phyloP scores from a whole-genome alignment of 345 rosid genomes.

The Psidium friedrichsthalianum region DNA sequence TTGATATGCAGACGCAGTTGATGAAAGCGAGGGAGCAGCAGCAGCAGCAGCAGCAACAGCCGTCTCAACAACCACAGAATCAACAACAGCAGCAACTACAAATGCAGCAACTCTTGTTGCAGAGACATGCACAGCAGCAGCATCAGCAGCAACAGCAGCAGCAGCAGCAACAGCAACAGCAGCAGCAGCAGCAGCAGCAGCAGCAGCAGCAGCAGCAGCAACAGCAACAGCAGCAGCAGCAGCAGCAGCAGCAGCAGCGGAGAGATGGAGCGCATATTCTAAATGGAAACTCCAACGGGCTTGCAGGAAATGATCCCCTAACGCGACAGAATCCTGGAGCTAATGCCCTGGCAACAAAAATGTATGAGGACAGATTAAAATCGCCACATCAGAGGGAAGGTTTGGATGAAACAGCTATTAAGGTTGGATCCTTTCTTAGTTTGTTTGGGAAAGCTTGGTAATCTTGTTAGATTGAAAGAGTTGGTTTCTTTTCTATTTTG shows the following conservation, averaged over 20 bases:
- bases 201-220: slow-evolving; percentile 52
- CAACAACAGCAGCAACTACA: slow-evolving; percentile 41
- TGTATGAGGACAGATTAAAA: slow-evolving; percentile 85
- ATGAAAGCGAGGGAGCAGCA: slow-evolving; percentile 32
- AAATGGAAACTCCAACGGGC: slow-evolving; percentile 76
- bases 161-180: slow-evolving; percentile 36
- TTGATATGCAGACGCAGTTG: slow-evolving; percentile 30
- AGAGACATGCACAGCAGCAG: slow-evolving; percentile 41
- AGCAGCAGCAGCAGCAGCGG: slow-evolving; percentile 53
- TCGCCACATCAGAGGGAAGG: slow-evolving; percentile 77
- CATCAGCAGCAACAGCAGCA: slow-evolving; percentile 42
- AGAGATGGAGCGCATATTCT: slow-evolving; percentile 72
- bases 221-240: slow-evolving; percentile 37
- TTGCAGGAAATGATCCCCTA: slow-evolving; percentile 66
- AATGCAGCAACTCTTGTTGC: slow-evolving; percentile 39
- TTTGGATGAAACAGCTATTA: slow-evolving; percentile 70
- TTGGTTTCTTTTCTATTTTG: background rate
- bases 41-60: slow-evolving; percentile 54
- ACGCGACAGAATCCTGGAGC: slow-evolving; percentile 73
- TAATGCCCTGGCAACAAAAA: slow-evolving; percentile 70
- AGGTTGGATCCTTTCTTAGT: slow-evolving; percentile 29
- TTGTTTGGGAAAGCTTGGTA: background rate
- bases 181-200: slow-evolving; percentile 25
- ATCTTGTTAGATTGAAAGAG: background rate
- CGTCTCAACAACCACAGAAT: slow-evolving; percentile 34